phyloP scores from a whole-genome alignment of 495 filamentous ascomycete species.

The Copromyces sp. region DNA sequence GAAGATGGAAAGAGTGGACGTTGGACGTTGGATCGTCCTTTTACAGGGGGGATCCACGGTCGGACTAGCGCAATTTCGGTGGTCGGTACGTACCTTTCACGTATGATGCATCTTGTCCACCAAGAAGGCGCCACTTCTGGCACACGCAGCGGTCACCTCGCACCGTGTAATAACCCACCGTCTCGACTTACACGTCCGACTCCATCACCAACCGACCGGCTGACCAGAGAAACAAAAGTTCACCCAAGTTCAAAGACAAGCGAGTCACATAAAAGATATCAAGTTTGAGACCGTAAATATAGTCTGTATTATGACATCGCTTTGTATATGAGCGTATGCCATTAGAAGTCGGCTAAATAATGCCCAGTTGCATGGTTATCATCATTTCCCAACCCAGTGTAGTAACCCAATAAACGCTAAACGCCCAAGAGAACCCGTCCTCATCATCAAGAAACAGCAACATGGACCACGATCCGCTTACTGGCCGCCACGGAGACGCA shows the following conservation, averaged over 20 bases:
- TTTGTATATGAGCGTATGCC: background rate
- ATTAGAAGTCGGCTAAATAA: background rate
- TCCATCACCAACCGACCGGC: background rate
- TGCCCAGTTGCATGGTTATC: background rate
- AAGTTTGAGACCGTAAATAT: background rate
- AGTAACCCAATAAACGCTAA: background rate
- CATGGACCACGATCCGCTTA: conserved; percentile 28
- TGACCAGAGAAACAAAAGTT: background rate
- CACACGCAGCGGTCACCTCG: background rate
- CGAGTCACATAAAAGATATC: background rate
- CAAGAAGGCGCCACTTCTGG: background rate
- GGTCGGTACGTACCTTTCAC: background rate
- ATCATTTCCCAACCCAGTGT: background rate
- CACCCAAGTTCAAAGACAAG: background rate
- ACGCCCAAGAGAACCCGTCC: background rate
- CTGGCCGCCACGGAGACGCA: conserved; percentile 79
- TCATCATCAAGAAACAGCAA: conserved; percentile 13
- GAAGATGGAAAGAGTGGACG: background rate
- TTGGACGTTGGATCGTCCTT: background rate
- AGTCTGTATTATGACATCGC: background rate
- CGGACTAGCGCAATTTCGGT: background rate
- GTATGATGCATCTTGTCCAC: background rate
- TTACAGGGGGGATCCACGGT: background rate
- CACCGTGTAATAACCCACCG: background rate
- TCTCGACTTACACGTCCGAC: background rate